Base-by-base conservation (phyloP, 2,329 filamentous ascomycete species). In the Xylaria sp. region DNA sequence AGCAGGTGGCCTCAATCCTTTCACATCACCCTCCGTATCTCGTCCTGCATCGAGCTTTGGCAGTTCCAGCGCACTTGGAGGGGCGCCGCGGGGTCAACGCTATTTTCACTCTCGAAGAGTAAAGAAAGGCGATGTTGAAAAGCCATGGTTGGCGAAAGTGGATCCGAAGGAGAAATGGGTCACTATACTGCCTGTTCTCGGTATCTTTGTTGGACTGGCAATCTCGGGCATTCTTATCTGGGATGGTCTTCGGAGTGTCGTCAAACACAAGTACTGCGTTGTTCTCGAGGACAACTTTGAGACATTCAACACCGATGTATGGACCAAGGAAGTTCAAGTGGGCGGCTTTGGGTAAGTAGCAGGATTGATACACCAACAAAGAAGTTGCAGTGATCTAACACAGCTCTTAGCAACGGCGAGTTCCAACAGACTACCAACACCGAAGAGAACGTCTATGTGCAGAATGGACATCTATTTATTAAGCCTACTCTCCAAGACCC, bases 151-250 rank as follows among this genome's bases (percentile, higher is more conserved):
- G 45, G 80, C 86, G n/a, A 90, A 89, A 76, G 89, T 84, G 65
- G 90, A 94, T 72, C 90, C 91, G 13, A 91, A 89, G 78, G 91
- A 95, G 84, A 96, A 93, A 82, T 96, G 93, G 93, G 89, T 93
- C 9, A 94, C 90, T 2, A 93, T 95, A 70, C 86, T 97, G 65
- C 93, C 93, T 2, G 76, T 94, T 48, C 77, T 93, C 28, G 93
- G 92, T 55, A 87, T 96, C 58, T 56, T 89, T 3, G 68, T 94
- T 15, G 93, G 93, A 15, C 77, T 95, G 41, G 86, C 78, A 2
- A 81, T 94, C 46, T 87, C 90, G 0, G 92, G 85, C 0, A 87
- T 94, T 74, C 80, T 96, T 52, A 83, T 96, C 56, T 96, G 89
- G 85, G 90, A 94, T 72, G 93, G 93, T 4, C 77, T 94, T 45